Percentiles rank a stretch among this genome's conserved stretches.
These are phyloP conservation scores for Hortiboletus campestris DNA, from an alignment of 768 basidiomycete genomes.

Conservation along the genomic window DNA sequence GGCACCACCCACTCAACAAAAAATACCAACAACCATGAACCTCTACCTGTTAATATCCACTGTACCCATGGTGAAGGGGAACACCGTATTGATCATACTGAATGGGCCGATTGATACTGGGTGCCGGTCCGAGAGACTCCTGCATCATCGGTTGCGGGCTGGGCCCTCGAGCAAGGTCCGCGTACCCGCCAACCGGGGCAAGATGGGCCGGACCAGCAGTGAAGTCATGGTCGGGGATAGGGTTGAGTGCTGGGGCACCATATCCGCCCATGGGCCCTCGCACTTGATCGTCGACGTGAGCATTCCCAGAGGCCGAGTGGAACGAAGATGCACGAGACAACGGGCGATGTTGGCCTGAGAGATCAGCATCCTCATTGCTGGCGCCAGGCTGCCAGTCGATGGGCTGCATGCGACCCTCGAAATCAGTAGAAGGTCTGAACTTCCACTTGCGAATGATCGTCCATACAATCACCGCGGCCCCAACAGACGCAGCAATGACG, in stretches of 20 bases:
- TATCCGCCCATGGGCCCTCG: conserved; percentile 35
- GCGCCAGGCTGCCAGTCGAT: conserved; percentile 82
- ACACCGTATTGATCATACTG: conserved; percentile 55
- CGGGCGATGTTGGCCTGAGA: conserved; percentile 48
- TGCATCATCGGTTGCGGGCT: conserved; percentile 62
- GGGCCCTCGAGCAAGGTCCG: conserved; percentile 74
- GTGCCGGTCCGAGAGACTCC: conserved; percentile 35
- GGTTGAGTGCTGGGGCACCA: conserved; percentile 33
- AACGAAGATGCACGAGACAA: conserved; percentile 67
- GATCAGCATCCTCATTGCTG: conserved; percentile 42
- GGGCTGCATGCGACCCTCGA: conserved; percentile 82
- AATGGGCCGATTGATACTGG: conserved; percentile 44
- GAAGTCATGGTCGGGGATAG: conserved; percentile 74
- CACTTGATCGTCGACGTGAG: conserved; percentile 33
- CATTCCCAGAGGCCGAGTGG: conserved; percentile 48
- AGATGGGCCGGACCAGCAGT: conserved; percentile 57
- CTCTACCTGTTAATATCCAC: conserved; percentile 18
- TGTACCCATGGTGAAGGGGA: conserved; percentile 54
- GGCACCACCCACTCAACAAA: not conserved
- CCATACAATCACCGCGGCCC: conserved; percentile 73
- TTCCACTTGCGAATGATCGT: conserved; percentile 93
- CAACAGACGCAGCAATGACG: conserved; percentile 65
- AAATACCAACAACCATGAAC: not conserved
- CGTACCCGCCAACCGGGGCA: conserved; percentile 76
- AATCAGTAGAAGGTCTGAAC: conserved; percentile 74